Evolutionary conservation across 1,139 yeast genomes (phyloP), one percentile per base, ranked within the genome.

Genomic region (Taphrina pruni): DNA sequence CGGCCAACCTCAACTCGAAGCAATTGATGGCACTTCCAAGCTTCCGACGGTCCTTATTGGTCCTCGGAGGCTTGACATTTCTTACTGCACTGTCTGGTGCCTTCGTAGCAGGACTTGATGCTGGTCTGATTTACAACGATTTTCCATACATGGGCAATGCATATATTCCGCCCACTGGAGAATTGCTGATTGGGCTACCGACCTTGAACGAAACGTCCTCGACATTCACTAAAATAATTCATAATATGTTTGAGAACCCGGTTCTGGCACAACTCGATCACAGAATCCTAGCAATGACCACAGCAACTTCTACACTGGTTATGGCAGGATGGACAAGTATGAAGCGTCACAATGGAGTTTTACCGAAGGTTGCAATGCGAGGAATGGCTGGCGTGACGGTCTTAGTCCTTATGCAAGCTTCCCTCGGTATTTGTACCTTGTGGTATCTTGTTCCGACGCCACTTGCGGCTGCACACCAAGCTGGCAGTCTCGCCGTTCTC

Each of bases 21-120:
- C 54, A 43, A 32, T 6, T 58, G 17, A 1, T 32, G 21, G 66
- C 67, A 6, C 51, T 69, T 38, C 66, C 66, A 3, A 20, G 14
- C 26, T 66, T 66, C 26, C 60, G 66, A n/a, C 55, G 66, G 12
- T 20, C 54, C 11, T 46, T 58, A 6, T 41, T 48, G 9, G 65
- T 51, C 8, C 43, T 69, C n/a, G 62, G 61, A 14, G 71, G 64
- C 8, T 55, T 65, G 45, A 60, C 64, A 50, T 57, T 68, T 20
- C 36, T 68, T 20, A 94, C 99, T 35, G 97, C 97, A 32, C 88
- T 94, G 95, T 85, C 96, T 36, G 99, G 99, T 71, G 98, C 97
- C 21, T 87, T 95, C 85, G 99, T 95, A 62, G 99, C 99, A 20
- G 99, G 99, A 7, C 83, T 95, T 70, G 99, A 95, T 79, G 99